Base-by-base conservation (phyloP, 2,329 filamentous ascomycete genomes). In the Magnaporthiopsis incrustans region DNA sequence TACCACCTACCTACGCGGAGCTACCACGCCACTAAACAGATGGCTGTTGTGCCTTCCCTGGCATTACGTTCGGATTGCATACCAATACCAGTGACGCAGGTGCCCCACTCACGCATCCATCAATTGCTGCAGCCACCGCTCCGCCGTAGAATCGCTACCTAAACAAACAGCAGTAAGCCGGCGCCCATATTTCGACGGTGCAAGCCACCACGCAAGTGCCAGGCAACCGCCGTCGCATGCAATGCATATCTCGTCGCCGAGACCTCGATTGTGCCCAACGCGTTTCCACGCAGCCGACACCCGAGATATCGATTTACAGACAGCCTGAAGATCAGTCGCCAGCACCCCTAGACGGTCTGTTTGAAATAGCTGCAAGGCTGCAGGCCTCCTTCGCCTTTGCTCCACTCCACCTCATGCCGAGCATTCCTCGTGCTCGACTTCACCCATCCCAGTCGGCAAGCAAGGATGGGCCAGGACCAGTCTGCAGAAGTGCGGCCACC, bases 401-500 rank as follows among this genome's bases (percentile, higher is more conserved):
- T n/a, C 3, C n/a, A 4, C 22, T 53, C 44, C 18, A 53, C 7
- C 44, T 11, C 18, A 25, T 53, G 44, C 44, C 8, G 7, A 53
- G 44, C 22, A 25, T 25, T 14, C 8, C 22, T 25, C 44, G 44
- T 14, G 22, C 22, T 25, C n/a, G 44, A 53, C 18, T 25, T 25
- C 18, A 5, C 44, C 44, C 22, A 53, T 5, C 44, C 44, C 11
- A n/a, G 18, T 22, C 15, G 38, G 22, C n/a, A 56, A 12, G 26
- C 22, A 53, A 78, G 66, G 66, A 85, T 85, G 82, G 82, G 82
- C 65, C 82, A 85, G 73, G 74, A 70, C 69, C 75, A 79, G 64
- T 85, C 82, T 63, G 77, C 78, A 67, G 78, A 80, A 72, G 75
- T 70, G 59, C 74, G 74, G 69, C 73, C 72, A 66, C 75, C 77